These are phyloP conservation scores for Kodamaea fungicola DNA, from an alignment of 1,139 yeast species.

Conservation along the genomic window DNA sequence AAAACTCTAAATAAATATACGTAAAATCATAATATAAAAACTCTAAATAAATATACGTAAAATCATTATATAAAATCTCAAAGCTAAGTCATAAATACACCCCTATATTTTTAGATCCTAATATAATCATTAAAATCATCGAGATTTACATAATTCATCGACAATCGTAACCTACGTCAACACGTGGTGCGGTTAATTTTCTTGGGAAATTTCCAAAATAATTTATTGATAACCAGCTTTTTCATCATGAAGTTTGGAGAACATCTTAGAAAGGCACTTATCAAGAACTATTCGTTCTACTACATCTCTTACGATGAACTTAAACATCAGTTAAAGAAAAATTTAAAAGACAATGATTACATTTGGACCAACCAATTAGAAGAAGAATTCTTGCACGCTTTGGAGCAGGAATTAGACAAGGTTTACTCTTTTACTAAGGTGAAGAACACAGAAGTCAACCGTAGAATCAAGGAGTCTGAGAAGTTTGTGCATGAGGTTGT, in stretches of 20 bases:
- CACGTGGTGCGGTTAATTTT: too few species aligned
- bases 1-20: too few species aligned
- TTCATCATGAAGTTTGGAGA: conserved; percentile 69
- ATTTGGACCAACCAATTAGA: conserved; percentile 76
- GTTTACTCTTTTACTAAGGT: conserved; percentile 87
- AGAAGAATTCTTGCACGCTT: conserved; percentile 68
- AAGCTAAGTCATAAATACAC: too few species aligned
- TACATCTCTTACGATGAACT: conserved; percentile 88
- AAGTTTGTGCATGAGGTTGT: conserved; percentile 62
- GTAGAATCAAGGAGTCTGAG: conserved; percentile 82
- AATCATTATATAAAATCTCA: too few species aligned
- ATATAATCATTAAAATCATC: too few species aligned
- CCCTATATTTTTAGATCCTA: too few species aligned
- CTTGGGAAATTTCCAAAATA: too few species aligned
- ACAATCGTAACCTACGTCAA: too few species aligned
- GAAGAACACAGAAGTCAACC: conserved; percentile 75
- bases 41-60: too few species aligned
- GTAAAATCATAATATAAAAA: too few species aligned
- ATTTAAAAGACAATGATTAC: conserved; percentile 50
- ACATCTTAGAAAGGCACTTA: conserved; percentile 66
- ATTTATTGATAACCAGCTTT: too few species aligned
- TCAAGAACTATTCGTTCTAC: conserved; percentile 83
- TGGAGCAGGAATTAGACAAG: conserved; percentile 84
- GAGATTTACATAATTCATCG: too few species aligned
- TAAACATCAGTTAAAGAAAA: conserved; percentile 72